A percentile compares a stretch with the other conserved stretches of the same genome.
phyloP scores from a whole-genome alignment of 371 early-diverging fungal species.

The Apophysomyces sp. region DNA sequence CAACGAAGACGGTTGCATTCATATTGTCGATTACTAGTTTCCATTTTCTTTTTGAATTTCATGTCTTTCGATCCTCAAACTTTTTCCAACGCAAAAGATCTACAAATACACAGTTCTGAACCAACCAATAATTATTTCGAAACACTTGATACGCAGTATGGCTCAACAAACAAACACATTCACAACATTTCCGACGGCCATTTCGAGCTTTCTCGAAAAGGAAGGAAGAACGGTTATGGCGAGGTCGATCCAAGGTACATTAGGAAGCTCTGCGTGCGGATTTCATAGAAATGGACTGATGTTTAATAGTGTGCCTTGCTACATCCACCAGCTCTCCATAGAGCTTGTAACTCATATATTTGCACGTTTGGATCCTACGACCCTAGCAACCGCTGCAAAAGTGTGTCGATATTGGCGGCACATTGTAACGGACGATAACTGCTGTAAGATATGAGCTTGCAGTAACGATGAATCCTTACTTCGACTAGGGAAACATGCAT shows the following conservation, averaged over 20 bases:
- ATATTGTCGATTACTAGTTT: neutral
- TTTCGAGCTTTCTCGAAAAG: slow-evolving; percentile 3
- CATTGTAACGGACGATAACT: slow-evolving; percentile 44
- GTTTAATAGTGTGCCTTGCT: slow-evolving; percentile 29
- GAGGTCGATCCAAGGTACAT: slow-evolving; percentile 9
- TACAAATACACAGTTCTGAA: neutral
- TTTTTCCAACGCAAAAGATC: neutral
- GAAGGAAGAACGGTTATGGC: neutral
- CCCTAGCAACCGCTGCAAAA: slow-evolving; percentile 32
- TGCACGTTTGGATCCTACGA: slow-evolving; percentile 43
- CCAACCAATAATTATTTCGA: neutral
- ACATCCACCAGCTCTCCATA: slow-evolving; percentile 39
- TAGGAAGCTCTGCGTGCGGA: neutral
- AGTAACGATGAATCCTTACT: neutral
- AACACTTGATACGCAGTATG: slow-evolving; percentile 7
- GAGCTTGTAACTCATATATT: slow-evolving; percentile 48
- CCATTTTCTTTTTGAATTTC: slow-evolving; percentile 9
- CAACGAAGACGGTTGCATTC: neutral
- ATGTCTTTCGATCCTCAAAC: slow-evolving; percentile 34
- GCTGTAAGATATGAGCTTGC: slow-evolving; percentile 32
- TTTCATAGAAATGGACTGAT: neutral
- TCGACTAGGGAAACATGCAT: slow-evolving; percentile 47
- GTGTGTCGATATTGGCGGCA: slow-evolving; percentile 50
- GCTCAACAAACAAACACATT: slow-evolving; percentile 6
- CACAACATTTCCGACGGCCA: slow-evolving; percentile 4